Conservation (phyloP, 805 yeast species). For the Candida easanensis region DNA sequence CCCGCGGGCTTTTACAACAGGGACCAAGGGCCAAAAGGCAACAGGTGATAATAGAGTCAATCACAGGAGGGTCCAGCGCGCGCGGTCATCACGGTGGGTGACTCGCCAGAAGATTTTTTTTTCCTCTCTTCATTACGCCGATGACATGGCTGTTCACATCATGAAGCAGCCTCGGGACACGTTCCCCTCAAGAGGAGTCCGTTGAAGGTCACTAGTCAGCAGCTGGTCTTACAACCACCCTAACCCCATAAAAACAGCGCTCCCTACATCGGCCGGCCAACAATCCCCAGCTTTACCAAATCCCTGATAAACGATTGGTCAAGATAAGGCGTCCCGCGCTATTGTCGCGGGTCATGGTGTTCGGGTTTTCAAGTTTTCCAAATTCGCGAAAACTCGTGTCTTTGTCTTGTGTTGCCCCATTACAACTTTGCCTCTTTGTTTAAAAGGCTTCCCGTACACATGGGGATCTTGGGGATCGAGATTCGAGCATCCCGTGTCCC, state of each 20-base stretch:
- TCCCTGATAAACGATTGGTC: constrained; percentile 9
- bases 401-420: no score
- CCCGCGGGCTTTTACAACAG: no score
- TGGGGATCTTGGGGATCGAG: no score
- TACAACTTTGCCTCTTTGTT: no score
- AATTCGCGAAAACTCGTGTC: not conserved
- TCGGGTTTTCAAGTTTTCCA: not conserved
- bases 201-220: not conserved
- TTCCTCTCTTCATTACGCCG: not conserved
- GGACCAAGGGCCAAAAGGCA: no score
- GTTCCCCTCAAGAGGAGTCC: constrained; percentile 1
- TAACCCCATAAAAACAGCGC: not conserved
- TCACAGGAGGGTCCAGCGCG: not conserved
- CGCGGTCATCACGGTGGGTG: not conserved
- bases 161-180: not conserved
- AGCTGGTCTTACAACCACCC: not conserved
- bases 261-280: no score
- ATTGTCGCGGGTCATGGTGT: not conserved
- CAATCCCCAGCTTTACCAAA: no score
- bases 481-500: no score
- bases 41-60: not conserved
- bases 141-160: not conserved
- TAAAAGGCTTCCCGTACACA: not conserved
- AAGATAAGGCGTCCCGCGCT: constrained; percentile 6
- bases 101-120: not conserved